phyloP scores from a whole-genome alignment of 257 asterid species.

The Solanum tacnaense region DNA sequence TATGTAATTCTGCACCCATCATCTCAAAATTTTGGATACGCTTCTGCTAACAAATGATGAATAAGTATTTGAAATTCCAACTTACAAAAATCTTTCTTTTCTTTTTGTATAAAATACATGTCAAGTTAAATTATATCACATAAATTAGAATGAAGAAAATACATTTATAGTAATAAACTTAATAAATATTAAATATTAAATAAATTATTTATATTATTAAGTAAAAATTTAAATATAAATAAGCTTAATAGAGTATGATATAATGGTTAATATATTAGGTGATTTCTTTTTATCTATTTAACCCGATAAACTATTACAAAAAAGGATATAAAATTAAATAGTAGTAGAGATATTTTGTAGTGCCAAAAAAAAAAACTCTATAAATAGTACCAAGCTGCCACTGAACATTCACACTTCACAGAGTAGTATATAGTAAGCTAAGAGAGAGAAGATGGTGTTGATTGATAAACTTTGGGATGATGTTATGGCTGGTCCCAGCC shows the following conservation, averaged over 20 bases:
- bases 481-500: conserved; percentile 81
- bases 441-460: conserved; percentile 42
- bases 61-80: no score
- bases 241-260: neutral
- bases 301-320: neutral
- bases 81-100: no score
- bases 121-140: no score
- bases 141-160: no score
- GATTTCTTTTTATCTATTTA: neutral
- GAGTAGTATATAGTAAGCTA: no score
- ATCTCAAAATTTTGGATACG: no score
- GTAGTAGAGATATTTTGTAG: neutral
- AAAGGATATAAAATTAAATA: neutral
- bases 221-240: neutral
- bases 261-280: neutral
- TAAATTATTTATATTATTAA: neutral
- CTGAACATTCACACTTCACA: neutral
- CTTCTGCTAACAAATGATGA: no score
- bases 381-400: conserved; percentile 10
- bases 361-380: neutral
- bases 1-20: no score
- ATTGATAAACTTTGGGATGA: conserved; percentile 92
- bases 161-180: no score
- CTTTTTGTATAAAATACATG: no score
- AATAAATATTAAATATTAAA: no score